phyloP scores from a whole-genome alignment of 192 early-diverging fungal genomes.

The Obelidium mucronatum region DNA sequence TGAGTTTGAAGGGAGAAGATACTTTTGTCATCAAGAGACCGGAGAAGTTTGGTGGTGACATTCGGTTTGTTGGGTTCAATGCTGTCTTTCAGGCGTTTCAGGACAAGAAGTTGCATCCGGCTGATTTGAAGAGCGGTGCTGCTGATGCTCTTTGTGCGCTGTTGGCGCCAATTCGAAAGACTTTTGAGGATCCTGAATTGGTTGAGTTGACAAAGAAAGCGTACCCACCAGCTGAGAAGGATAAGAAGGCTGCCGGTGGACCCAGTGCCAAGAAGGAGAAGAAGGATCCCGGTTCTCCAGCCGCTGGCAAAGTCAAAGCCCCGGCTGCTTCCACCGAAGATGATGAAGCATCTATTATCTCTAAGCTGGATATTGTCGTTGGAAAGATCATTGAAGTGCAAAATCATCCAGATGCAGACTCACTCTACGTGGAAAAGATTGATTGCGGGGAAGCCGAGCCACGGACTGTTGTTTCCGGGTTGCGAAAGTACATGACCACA shows the following conservation, averaged over 20 bases:
- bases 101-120: conserved; percentile 89
- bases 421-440: conserved; percentile 95
- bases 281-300: background rate
- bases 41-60: conserved; percentile 93
- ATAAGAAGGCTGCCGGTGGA: conserved; percentile 13
- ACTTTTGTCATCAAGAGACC: conserved; percentile 71
- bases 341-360: conserved; percentile 53
- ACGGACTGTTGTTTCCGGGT: conserved; percentile 88
- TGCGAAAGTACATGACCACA: conserved; percentile 90
- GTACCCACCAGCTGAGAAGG: conserved; percentile 72
- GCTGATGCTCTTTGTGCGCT: conserved; percentile 83
- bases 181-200: conserved; percentile 75
- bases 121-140: conserved; percentile 91
- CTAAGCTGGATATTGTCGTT: conserved; percentile 92
- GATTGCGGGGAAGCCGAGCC: conserved; percentile 88
- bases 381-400: conserved; percentile 82
- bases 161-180: conserved; percentile 86
- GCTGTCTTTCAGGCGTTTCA: conserved; percentile 85
- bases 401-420: conserved; percentile 95
- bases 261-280: background rate
- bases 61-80: conserved; percentile 73
- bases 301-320: background rate
- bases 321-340: conserved; percentile 16
- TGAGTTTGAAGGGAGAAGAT: conserved; percentile 57
- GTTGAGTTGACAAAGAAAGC: conserved; percentile 77